Conservation (phyloP, 345 rosid species). For the Corchorus capsularis region DNA sequence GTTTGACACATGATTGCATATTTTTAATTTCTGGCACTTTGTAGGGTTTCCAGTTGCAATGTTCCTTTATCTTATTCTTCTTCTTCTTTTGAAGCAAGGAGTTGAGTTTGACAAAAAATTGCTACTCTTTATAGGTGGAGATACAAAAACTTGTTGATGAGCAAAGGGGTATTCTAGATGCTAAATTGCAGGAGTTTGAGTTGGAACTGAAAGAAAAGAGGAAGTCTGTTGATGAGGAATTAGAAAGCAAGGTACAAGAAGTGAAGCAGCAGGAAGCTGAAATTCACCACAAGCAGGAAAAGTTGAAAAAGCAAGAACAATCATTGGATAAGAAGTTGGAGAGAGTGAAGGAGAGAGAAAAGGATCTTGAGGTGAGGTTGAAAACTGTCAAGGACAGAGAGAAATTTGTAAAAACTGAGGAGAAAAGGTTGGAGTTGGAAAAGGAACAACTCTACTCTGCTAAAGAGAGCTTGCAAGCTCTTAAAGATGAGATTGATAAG, state of each 20-base stretch:
- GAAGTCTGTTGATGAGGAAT: conserved; percentile 59
- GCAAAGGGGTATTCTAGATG: conserved; percentile 53
- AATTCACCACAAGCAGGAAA: conserved; percentile 54
- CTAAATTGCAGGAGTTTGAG: conserved; percentile 57
- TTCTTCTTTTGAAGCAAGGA: no score
- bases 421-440: conserved; percentile 59
- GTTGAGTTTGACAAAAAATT: no score
- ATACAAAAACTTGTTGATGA: conserved; percentile 67
- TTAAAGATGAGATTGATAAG: conserved; percentile 68
- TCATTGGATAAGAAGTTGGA: conserved; percentile 53
- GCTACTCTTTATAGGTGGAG: conserved; percentile 51
- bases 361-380: conserved; percentile 59
- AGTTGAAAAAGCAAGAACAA: conserved; percentile 57
- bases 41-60: no score
- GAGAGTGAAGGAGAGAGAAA: conserved; percentile 71
- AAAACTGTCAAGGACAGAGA: conserved; percentile 62
- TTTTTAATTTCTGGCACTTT: no score
- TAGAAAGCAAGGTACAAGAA: conserved; percentile 47
- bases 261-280: conserved; percentile 53
- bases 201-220: conserved; percentile 57
- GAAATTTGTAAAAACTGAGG: conserved; percentile 55
- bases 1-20: no score
- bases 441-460: conserved; percentile 51
- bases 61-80: no score
- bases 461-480: conserved; percentile 49